Conservation (phyloP, 2,329 filamentous ascomycete species). For the Trichoderma endophyticum region DNA sequence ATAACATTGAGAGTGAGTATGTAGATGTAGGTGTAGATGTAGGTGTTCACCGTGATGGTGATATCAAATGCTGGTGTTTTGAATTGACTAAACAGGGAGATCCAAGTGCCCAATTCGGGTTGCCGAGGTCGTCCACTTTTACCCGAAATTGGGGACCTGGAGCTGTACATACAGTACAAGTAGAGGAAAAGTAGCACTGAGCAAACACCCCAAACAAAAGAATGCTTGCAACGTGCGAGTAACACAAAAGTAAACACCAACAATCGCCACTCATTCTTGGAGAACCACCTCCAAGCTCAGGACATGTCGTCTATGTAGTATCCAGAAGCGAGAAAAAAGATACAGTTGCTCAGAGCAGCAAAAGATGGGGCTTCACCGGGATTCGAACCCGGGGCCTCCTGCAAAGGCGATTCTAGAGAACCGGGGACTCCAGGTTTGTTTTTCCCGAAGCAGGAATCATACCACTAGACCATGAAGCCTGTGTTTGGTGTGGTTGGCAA, state of each 20-base stretch:
- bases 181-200: background rate
- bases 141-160: background rate
- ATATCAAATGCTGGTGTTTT: background rate
- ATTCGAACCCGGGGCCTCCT: slow-evolving; percentile 26
- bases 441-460: slow-evolving; percentile 18
- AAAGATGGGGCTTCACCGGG: slow-evolving; percentile 22
- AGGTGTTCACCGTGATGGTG: background rate
- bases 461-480: slow-evolving; percentile 19
- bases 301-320: no score
- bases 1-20: background rate
- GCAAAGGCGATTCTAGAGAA: slow-evolving; percentile 23
- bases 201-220: background rate
- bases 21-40: background rate
- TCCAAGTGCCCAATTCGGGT: background rate
- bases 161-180: background rate
- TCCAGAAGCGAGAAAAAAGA: background rate
- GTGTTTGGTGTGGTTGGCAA: background rate
- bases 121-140: slow-evolving; percentile 15
- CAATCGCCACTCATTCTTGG: background rate
- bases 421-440: slow-evolving; percentile 18
- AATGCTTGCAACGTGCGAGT: background rate
- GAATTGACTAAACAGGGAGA: background rate
- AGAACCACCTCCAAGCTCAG: background rate
- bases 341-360: background rate
- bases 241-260: background rate